These are phyloP conservation scores for Dactylellina leptospora DNA, from an alignment of 2,329 filamentous ascomycete species.

Conservation along the genomic window DNA sequence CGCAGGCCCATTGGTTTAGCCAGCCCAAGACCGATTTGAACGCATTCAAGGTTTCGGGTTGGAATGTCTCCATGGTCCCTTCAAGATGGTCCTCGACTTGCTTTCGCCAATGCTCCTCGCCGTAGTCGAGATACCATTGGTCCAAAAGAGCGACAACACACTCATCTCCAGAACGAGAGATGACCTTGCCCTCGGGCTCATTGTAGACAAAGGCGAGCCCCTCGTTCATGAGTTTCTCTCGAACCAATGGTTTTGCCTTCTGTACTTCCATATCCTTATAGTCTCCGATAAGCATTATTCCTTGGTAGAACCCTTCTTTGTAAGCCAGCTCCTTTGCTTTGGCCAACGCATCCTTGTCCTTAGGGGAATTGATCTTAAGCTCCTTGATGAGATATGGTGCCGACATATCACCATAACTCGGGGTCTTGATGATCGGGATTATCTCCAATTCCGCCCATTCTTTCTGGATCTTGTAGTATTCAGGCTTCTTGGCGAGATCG, in stretches of 20 bases:
- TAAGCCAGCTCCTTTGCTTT: slow-evolving; percentile 97
- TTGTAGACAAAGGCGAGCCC: slow-evolving; percentile 89
- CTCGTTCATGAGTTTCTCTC: slow-evolving; percentile 77
- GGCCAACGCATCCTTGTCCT: slow-evolving; percentile 87
- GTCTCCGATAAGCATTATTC: slow-evolving; percentile 84
- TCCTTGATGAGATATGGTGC: slow-evolving; percentile 86
- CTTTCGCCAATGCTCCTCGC: slow-evolving; percentile 85
- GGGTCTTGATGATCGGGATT: slow-evolving; percentile 86
- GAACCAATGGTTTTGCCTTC: slow-evolving; percentile 84
- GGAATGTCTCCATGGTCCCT: slow-evolving; percentile 79
- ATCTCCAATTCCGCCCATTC: slow-evolving; percentile 95
- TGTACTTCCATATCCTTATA: slow-evolving; percentile 88
- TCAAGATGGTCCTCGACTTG: slow-evolving; percentile 76
- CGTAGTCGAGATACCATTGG: slow-evolving; percentile 98
- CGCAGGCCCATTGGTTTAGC: slow-evolving; percentile 96
- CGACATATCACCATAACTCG: slow-evolving; percentile 83
- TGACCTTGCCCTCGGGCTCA: slow-evolving; percentile 88
- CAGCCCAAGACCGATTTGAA: slow-evolving; percentile 89
- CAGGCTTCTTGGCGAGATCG: slow-evolving; percentile 92
- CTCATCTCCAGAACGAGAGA: slow-evolving; percentile 87
- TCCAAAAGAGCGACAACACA: slow-evolving; percentile 93
- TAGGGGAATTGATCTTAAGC: slow-evolving; percentile 95
- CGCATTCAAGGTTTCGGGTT: slow-evolving; percentile 76
- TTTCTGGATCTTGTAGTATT: slow-evolving; percentile 95
- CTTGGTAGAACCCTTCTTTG: slow-evolving; percentile 97